These are phyloP conservation scores for Alternaria sp. DNA, from an alignment of 2,329 filamentous ascomycete genomes.

Conservation along the genomic window DNA sequence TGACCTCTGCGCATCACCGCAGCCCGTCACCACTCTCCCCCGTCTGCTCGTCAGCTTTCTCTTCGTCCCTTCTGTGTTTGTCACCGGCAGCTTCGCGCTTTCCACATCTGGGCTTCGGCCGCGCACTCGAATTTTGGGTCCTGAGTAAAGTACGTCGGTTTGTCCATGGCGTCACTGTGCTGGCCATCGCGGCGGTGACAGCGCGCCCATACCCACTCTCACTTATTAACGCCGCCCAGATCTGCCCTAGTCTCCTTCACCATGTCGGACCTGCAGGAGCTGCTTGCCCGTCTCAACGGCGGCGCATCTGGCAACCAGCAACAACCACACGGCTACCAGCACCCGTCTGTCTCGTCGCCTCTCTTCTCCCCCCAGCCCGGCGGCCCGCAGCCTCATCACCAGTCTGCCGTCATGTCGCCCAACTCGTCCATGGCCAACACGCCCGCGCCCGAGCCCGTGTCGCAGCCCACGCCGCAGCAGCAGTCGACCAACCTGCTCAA, in stretches of 20 bases:
- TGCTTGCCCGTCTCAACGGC: constrained; percentile 52
- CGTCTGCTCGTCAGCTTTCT: constrained; percentile 14
- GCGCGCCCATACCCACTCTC: constrained; percentile 4
- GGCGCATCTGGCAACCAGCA: constrained; percentile 36
- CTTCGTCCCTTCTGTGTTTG: constrained; percentile 2
- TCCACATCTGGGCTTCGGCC: constrained; percentile 17
- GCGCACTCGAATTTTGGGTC: constrained; percentile 35
- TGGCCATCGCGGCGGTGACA: constrained; percentile 9
- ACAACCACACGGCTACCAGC: constrained; percentile 49
- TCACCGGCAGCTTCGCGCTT: constrained; percentile 10
- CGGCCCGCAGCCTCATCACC: constrained; percentile 62
- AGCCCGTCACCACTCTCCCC: constrained; percentile 13
- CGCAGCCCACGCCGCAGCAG: constrained; percentile 48
- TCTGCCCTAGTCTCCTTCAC: constrained; percentile 27
- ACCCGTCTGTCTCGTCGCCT: constrained; percentile 64
- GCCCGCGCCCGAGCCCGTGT: constrained; percentile 49
- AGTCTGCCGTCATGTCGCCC: constrained; percentile 65
- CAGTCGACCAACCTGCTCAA: constrained; percentile 65
- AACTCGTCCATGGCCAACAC: constrained; percentile 56
- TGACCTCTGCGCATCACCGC: constrained; percentile 23
- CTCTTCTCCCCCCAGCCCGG: constrained; percentile 62
- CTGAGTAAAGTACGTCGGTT: constrained; percentile 32
- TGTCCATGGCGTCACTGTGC: constrained; percentile 11
- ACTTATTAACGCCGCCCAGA: constrained; percentile 22
- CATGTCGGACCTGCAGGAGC: constrained; percentile 54